Conservation (phyloP, 2,329 filamentous ascomycete species). For the Botrytis fabae region DNA sequence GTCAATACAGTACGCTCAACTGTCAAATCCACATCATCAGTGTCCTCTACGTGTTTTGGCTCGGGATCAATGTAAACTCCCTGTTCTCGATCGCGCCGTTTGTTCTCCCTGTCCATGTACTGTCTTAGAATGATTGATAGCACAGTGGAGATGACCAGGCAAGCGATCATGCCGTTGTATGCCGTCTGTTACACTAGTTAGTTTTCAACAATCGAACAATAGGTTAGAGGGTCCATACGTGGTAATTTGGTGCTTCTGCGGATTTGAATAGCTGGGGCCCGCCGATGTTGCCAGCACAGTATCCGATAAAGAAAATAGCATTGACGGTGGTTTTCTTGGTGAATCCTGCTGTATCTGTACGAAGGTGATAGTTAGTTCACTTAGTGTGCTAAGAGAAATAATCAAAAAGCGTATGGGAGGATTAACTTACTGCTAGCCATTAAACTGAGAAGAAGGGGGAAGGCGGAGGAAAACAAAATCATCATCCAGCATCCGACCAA, state of each 20-base stretch:
- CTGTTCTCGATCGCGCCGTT: constrained; percentile 26
- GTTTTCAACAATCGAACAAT: constrained; percentile 43
- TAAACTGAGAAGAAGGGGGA: constrained; percentile 43
- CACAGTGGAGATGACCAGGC: constrained; percentile 12
- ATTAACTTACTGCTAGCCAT: constrained; percentile 51
- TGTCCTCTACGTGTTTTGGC: constrained; percentile 13
- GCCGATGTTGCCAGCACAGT: constrained; percentile 20
- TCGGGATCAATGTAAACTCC: constrained; percentile 28
- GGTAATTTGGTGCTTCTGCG: constrained; percentile 11
- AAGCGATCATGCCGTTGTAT: constrained; percentile 22
- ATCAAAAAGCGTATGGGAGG: background rate
- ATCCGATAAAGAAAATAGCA: constrained; percentile 20
- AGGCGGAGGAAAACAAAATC: constrained; percentile 58
- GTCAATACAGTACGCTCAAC: background rate
- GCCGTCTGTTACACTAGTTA: constrained; percentile 51
- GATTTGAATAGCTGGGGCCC: constrained; percentile 19
- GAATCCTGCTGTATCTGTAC: constrained; percentile 12
- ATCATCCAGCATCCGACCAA: constrained; percentile 56
- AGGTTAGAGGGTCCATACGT: constrained; percentile 59
- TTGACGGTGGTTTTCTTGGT: constrained; percentile 20
- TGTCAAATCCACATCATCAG: background rate
- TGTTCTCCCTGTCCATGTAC: constrained; percentile 31
- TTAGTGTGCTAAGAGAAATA: background rate
- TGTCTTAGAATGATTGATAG: constrained; percentile 25
- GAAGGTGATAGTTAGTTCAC: background rate